These are phyloP conservation scores for Candida coleopterorum DNA, from an alignment of 805 yeast species.

Conservation along the genomic window DNA sequence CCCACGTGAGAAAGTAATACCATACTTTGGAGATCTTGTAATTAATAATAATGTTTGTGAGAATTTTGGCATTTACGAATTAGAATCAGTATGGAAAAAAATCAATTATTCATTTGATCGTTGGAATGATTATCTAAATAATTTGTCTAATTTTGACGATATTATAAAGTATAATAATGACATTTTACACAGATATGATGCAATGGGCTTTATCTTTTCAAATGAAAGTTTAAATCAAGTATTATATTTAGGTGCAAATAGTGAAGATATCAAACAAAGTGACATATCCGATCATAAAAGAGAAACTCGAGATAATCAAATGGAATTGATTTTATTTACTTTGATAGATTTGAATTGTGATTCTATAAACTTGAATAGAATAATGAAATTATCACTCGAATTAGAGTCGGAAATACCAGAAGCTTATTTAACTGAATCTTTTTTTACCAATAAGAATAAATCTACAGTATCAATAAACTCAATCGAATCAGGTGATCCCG, in stretches of 20 bases:
- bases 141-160: conserved; percentile 41
- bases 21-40: conserved; percentile 84
- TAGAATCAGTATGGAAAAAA: conserved; percentile 62
- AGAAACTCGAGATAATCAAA: conserved; percentile 10
- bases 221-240: conserved; percentile 42
- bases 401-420: conserved; percentile 58
- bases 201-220: conserved; percentile 39
- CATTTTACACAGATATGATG: conserved; percentile 34
- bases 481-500: conserved; percentile 14
- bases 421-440: conserved; percentile 21
- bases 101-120: conserved; percentile 69
- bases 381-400: conserved; percentile 60
- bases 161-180: conserved; percentile 37
- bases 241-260: conserved; percentile 35
- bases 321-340: conserved; percentile 39
- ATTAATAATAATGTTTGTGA: conserved; percentile 33
- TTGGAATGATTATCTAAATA: conserved; percentile 71
- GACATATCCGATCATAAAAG: background rate
- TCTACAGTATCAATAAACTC: conserved; percentile 9
- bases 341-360: conserved; percentile 40
- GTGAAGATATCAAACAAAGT: conserved; percentile 18
- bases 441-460: conserved; percentile 1
- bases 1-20: conserved; percentile 73
- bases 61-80: conserved; percentile 40
- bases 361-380: conserved; percentile 44